phyloP scores from a whole-genome alignment of 148 eudicot genomes.

The Camellia lanceoleosa region DNA sequence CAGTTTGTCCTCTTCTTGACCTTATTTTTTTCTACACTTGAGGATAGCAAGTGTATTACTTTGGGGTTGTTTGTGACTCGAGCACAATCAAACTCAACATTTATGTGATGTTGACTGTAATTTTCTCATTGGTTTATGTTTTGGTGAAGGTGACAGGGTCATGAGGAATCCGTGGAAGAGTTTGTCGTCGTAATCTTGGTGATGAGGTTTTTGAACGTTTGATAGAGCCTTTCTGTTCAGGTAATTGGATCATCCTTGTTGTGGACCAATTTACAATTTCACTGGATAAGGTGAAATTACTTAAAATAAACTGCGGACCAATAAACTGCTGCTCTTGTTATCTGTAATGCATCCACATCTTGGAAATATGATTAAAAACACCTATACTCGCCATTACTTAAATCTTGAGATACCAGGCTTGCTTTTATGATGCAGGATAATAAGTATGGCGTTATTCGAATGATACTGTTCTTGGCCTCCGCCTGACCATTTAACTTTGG shows the following conservation, averaged over 20 bases:
- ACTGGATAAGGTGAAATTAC: neutral
- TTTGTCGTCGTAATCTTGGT: conserved; percentile 93
- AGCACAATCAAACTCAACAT: neutral
- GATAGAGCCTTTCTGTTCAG: conserved; percentile 94
- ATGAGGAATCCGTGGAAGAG: conserved; percentile 82
- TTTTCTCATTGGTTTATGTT: conserved; percentile 16
- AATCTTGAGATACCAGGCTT: neutral
- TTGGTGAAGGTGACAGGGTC: conserved; percentile 53
- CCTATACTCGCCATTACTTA: neutral
- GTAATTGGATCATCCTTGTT: conserved; percentile 23
- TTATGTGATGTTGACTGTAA: neutral
- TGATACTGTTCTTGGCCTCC: neutral
- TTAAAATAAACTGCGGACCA: too few relatives aligned
- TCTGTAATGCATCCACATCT: neutral
- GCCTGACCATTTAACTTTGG: neutral
- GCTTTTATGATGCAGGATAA: neutral
- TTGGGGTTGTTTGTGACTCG: conserved; percentile 2
- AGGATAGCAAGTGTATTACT: neutral
- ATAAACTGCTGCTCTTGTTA: neutral
- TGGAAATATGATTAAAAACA: neutral
- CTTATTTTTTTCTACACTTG: neutral
- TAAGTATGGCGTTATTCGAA: neutral
- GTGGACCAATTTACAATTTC: neutral
- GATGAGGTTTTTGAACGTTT: conserved; percentile 86
- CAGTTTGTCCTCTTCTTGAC: conserved; percentile 45